Conservation (phyloP, 2,329 filamentous ascomycete genomes). For the Trichoderma gracile region DNA sequence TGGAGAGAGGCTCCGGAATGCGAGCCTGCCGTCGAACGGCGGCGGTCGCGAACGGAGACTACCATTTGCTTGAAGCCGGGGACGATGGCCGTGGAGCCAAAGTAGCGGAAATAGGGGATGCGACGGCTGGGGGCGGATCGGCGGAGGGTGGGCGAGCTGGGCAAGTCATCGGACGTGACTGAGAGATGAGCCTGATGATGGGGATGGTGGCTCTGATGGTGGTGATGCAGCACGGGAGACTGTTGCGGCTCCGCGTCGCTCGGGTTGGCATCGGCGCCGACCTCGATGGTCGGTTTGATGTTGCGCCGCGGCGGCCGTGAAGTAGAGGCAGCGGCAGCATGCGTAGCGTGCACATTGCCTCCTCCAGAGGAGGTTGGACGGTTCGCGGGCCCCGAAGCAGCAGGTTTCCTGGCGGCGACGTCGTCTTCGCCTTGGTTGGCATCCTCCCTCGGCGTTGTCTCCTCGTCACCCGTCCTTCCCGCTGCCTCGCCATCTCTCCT, state of each 20-base stretch:
- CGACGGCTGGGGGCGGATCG: slow-evolving; percentile 57
- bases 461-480: slow-evolving; percentile 30
- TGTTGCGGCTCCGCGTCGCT: slow-evolving; percentile 27
- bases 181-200: slow-evolving; percentile 26
- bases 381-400: background rate
- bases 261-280: slow-evolving; percentile 35
- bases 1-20: slow-evolving; percentile 56
- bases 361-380: slow-evolving; percentile 13
- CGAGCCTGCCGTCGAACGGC: slow-evolving; percentile 59
- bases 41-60: slow-evolving; percentile 68
- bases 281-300: slow-evolving; percentile 21
- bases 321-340: background rate
- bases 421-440: slow-evolving; percentile 21
- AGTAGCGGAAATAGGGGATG: slow-evolving; percentile 88
- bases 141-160: slow-evolving; percentile 49
- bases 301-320: slow-evolving; percentile 4
- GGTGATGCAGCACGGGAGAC: slow-evolving; percentile 24
- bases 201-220: background rate
- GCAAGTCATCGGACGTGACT: slow-evolving; percentile 31
- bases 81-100: slow-evolving; percentile 87
- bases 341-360: background rate
- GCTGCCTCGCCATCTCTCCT: slow-evolving; percentile 45
- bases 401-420: background rate
- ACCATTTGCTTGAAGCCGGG: slow-evolving; percentile 94
- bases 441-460: slow-evolving; percentile 24